Conservation (phyloP, 148 eudicot species). For the Cornus florida region DNA sequence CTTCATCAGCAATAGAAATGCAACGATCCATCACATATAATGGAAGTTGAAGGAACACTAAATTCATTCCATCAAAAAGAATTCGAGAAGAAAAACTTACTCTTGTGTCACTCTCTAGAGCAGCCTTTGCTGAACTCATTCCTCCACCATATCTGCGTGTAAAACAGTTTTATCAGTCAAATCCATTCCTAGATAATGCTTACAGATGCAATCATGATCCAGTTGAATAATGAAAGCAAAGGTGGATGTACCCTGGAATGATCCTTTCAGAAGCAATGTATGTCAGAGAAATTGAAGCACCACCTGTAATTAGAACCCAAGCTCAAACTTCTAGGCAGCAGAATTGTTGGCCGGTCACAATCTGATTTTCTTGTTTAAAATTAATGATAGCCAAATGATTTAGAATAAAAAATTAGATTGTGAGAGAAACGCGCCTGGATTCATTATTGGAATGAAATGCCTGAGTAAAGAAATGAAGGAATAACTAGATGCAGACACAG, state of each 20-base stretch:
- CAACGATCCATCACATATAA: background rate
- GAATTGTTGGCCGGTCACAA: background rate
- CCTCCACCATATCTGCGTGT: slow-evolving; percentile 90
- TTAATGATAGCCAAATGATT: background rate
- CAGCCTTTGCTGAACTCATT: slow-evolving; percentile 99
- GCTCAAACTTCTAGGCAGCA: slow-evolving; percentile 3
- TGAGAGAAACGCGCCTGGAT: slow-evolving; percentile 57
- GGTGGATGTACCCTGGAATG: slow-evolving; percentile 76
- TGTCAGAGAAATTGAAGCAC: slow-evolving; percentile 89
- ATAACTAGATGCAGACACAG: slow-evolving; percentile 95
- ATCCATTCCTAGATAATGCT: background rate
- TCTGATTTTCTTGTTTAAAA: background rate
- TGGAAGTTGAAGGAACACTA: background rate
- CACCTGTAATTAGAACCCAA: slow-evolving; percentile 49
- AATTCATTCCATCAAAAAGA: background rate
- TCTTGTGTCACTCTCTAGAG: slow-evolving; percentile 93
- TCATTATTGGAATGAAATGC: slow-evolving; percentile 95
- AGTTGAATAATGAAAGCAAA: background rate
- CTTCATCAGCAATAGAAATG: slow-evolving; percentile 32
- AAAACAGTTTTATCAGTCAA: background rate
- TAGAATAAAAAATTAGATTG: background rate
- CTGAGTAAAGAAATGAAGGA: slow-evolving; percentile 83
- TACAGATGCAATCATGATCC: background rate
- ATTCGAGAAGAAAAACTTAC: slow-evolving; percentile 33
- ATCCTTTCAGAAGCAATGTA: slow-evolving; percentile 97